phyloP scores from a whole-genome alignment of 768 basidiomycete genomes.

The Dacryopinax primogenitus region DNA sequence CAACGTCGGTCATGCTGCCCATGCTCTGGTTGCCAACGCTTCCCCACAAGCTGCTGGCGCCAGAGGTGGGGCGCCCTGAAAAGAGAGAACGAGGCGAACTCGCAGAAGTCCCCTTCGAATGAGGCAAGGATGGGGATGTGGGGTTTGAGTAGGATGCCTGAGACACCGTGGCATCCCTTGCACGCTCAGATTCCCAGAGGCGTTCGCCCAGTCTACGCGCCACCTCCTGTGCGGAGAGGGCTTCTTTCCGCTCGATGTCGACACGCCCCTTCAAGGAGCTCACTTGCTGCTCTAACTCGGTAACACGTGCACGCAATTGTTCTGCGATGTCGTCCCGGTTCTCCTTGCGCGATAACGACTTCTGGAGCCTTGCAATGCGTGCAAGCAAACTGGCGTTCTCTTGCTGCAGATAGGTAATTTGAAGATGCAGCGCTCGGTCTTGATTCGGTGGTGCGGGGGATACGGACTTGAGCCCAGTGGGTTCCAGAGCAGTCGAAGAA shows the following conservation, averaged over 20 bases:
- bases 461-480: not conserved
- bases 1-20: slow-evolving; percentile 4
- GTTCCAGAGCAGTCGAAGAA: not conserved
- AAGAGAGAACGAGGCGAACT: not conserved
- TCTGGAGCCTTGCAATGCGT: not conserved
- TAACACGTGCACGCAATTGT: not conserved
- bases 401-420: slow-evolving; percentile 2
- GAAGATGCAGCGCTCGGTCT: not conserved
- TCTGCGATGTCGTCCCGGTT: not conserved
- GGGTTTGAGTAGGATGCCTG: not conserved
- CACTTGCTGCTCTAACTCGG: not conserved
- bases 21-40: not conserved
- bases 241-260: not conserved
- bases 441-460: not conserved
- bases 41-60: slow-evolving; percentile 1
- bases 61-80: not conserved
- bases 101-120: not conserved
- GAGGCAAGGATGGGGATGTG: not conserved
- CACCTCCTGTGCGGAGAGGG: not conserved
- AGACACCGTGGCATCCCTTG: not conserved
- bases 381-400: not conserved
- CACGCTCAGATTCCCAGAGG: not conserved
- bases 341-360: not conserved
- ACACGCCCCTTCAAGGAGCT: not conserved
- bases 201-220: not conserved